Base-by-base conservation (phyloP, 2,329 filamentous ascomycete genomes). In the Phyllosticta citribraziliensis region DNA sequence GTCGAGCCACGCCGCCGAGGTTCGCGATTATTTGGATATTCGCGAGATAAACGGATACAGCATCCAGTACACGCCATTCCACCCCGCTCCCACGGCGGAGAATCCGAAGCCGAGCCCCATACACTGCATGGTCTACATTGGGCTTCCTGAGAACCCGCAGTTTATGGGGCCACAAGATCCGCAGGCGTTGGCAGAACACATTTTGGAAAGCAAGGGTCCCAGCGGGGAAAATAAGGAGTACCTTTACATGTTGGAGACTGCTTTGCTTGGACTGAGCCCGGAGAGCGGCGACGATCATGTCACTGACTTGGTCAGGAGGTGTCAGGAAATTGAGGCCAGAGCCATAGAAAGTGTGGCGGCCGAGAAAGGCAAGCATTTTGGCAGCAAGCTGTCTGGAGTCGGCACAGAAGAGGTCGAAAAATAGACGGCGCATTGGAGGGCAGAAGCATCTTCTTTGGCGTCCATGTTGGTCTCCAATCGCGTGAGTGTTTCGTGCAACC, bases 1-100 rank as follows among this genome's bases (percentile, higher is more conserved):
- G 27, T 75, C 86, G 6, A 79, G 83, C 1, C 82, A 86, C 66
- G 91, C 95, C 22, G 81, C 85, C 63, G 87, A 93, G 76, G 93
- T 97, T 3, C 87, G 89, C 67, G 82, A 86, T 62, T 97, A 97
- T 73, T 88, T 99, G 55, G 92, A 97, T 74, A 93, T 97, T 66
- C 87, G 94, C 54, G 94, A 99, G 75, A 96, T 97, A 71, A 96
- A 97, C 76, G 94, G 94, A 25, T 99, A 99, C 76, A 89, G 87
- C 59, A 95, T 96, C 66, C 92, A 97, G 75, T 90, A 91, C 74
- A 90, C 91, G 27, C 85, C 88, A 0, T 97, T 97, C 73, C 80
- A 92, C 68, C 85, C 87, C 6, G 80, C 83, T 3, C 65, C 73
- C 53, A 59, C 67, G 17, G 67, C 68, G 19, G 64, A 27, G 22